Evolutionary conservation across 495 filamentous ascomycete genomes (phyloP).

Genomic region (Penicillium mononematosum): DNA sequence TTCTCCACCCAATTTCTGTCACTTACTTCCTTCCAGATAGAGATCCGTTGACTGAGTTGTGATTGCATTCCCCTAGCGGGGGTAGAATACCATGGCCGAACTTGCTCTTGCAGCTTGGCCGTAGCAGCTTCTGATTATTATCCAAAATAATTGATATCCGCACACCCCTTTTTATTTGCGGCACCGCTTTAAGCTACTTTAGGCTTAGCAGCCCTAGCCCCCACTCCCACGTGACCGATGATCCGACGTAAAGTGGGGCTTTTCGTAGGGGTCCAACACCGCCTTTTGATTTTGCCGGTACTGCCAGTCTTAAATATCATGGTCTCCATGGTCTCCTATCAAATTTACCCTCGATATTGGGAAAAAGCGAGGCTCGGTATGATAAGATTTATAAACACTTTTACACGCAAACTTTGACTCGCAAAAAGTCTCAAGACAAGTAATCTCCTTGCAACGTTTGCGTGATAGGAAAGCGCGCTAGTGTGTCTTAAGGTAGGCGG

Average conservation of each 20-base stretch:
- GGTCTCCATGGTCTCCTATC: not conserved
- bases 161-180: conserved; percentile 3
- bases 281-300: not conserved
- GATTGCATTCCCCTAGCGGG: not conserved
- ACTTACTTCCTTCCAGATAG: not conserved
- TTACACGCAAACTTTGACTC: not conserved
- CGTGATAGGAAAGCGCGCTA: not conserved
- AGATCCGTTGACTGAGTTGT: not conserved
- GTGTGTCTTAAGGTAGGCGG: not conserved
- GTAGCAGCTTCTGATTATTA: not conserved
- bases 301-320: not conserved
- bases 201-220: not conserved
- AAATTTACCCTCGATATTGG: not conserved
- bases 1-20: not conserved
- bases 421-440: not conserved
- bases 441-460: not conserved
- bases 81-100: not conserved
- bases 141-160: not conserved
- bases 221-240: not conserved
- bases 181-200: not conserved
- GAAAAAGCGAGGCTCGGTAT: not conserved
- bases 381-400: not conserved
- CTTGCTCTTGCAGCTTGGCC: not conserved
- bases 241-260: not conserved
- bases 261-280: not conserved